Evolutionary conservation across 2,329 filamentous ascomycete species (phyloP).

Genomic region (Fusarium heterosporum): DNA sequence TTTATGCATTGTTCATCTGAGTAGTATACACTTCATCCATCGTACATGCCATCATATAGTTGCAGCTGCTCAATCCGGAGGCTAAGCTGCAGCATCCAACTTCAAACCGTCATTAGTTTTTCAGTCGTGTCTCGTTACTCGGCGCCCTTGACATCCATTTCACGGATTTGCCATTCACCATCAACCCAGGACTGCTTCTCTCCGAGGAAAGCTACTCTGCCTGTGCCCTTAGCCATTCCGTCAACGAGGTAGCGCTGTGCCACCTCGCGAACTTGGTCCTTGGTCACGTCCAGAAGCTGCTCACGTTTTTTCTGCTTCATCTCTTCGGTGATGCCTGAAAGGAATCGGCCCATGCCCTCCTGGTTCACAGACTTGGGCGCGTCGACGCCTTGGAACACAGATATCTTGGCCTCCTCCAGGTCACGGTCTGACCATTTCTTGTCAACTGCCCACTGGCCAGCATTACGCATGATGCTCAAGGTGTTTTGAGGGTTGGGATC

Average conservation of each 20-base stretch:
- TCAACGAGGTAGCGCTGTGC: conserved; percentile 87
- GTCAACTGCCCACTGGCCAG: conserved; percentile 85
- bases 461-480: conserved; percentile 83
- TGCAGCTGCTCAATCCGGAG: conserved; percentile 24
- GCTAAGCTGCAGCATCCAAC: conserved; percentile 16
- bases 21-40: conserved; percentile 46
- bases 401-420: conserved; percentile 95
- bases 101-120: conserved; percentile 26
- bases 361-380: conserved; percentile 87
- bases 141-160: conserved; percentile 73
- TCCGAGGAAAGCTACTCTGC: conserved; percentile 80
- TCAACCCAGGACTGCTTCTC: conserved; percentile 85
- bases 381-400: conserved; percentile 91
- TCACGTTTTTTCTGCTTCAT: conserved; percentile 90
- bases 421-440: conserved; percentile 85
- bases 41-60: conserved; percentile 38
- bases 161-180: conserved; percentile 77
- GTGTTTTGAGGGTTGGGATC: conserved; percentile 95
- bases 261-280: conserved; percentile 80
- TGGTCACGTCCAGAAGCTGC: conserved; percentile 86
- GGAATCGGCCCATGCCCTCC: conserved; percentile 87
- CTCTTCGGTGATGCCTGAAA: conserved; percentile 85
- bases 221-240: conserved; percentile 67
- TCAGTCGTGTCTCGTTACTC: conserved; percentile 44
- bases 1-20: conserved; percentile 46